Evolutionary conservation across 192 early-diverging fungal genomes (phyloP).

Genomic region (Coemansia reversa): DNA sequence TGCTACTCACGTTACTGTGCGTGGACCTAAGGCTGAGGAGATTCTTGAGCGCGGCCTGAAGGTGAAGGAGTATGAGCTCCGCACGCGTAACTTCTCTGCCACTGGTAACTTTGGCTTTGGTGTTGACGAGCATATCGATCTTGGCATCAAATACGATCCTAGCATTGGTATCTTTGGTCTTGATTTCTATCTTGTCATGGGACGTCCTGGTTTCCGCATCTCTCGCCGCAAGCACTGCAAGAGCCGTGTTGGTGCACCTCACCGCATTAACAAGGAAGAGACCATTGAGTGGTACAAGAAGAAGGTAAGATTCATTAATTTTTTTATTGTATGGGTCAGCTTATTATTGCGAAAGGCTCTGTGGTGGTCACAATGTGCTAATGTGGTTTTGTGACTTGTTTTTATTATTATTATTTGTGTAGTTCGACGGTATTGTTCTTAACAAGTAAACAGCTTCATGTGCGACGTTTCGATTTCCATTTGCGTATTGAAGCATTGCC

Average conservation of each 20-base stretch:
- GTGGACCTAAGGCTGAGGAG: slow-evolving; percentile 92
- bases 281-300: slow-evolving; percentile 98
- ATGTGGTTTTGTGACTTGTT: slow-evolving; percentile 3
- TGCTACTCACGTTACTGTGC: slow-evolving; percentile 97
- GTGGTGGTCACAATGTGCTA: background rate
- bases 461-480: background rate
- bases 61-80: slow-evolving; percentile 99
- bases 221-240: slow-evolving; percentile 86
- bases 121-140: slow-evolving; percentile 99
- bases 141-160: slow-evolving; percentile 99
- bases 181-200: slow-evolving; percentile 99
- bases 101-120: slow-evolving; percentile 99
- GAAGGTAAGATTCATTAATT: slow-evolving; percentile 52
- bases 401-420: slow-evolving; percentile 13
- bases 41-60: slow-evolving; percentile 99
- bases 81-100: slow-evolving; percentile 90
- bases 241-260: slow-evolving; percentile 81
- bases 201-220: slow-evolving; percentile 95
- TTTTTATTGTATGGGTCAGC: slow-evolving; percentile 11
- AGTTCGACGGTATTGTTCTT: slow-evolving; percentile 84
- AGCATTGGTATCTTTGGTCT: slow-evolving; percentile 97
- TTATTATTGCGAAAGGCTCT: slow-evolving; percentile 2
- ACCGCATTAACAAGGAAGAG: slow-evolving; percentile 95
- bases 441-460: slow-evolving; percentile 67
- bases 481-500: background rate